Percentiles rank a stretch among this genome's conserved stretches.
Evolutionary conservation across 1,284 basidiomycete species (phyloP).

Genomic region (Trichosporon faecale): DNA sequence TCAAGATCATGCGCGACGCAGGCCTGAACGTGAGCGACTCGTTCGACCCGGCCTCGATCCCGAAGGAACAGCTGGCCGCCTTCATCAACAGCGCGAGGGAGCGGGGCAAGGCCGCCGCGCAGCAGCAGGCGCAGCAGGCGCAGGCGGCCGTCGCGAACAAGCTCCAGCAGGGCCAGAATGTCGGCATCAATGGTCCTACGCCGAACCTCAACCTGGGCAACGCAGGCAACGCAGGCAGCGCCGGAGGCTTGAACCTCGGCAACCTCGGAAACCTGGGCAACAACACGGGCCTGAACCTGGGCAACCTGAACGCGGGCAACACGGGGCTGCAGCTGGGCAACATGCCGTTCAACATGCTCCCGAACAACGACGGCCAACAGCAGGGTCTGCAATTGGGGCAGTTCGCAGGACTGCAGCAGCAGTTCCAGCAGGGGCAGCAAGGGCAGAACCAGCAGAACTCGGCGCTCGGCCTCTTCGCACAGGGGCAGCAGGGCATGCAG

Average conservation of each 20-base stretch:
- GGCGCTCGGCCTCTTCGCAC: constrained; percentile 13
- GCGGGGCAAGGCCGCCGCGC: neutral
- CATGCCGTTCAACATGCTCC: constrained; percentile 8
- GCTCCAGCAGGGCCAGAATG: constrained; percentile 8
- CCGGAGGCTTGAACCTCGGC: too few species aligned
- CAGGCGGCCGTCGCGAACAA: constrained; percentile 11
- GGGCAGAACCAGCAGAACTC: neutral
- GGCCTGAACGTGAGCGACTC: constrained; percentile 21
- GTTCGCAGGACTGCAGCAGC: constrained; percentile 6
- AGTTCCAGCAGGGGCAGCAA: constrained; percentile 10
- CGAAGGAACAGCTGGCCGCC: constrained; percentile 19
- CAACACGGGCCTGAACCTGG: neutral
- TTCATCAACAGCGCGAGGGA: constrained; percentile 22
- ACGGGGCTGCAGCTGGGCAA: neutral
- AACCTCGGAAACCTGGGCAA: neutral
- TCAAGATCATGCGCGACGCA: constrained; percentile 22
- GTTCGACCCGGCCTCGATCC: constrained; percentile 26
- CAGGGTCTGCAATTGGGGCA: constrained; percentile 9
- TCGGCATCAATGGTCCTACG: neutral
- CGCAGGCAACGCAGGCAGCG: too few species aligned
- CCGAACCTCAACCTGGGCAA: too few species aligned
- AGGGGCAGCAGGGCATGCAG: constrained; percentile 13
- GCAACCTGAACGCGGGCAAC: neutral
- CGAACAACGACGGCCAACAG: constrained; percentile 12
- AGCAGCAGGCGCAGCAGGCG: constrained; percentile 12